Base-by-base conservation (phyloP, 345 rosid genomes). In the Euphorbia tirucalli region DNA sequence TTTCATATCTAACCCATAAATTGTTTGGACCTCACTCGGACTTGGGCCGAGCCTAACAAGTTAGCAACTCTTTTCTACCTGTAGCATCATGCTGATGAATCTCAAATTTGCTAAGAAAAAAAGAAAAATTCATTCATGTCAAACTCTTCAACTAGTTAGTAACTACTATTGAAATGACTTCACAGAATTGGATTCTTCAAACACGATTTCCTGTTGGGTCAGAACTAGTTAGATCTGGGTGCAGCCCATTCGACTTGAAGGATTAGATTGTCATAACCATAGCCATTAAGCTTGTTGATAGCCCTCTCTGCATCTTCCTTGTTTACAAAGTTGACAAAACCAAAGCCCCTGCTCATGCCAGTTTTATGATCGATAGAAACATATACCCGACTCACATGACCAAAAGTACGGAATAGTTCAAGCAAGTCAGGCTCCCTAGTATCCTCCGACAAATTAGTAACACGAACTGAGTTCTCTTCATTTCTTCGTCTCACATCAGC, bases 191-290 rank as follows among this genome's bases (percentile, higher is more conserved):
- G n/a, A n/a, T n/a, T n/a, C n/a, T n/a, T n/a, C n/a, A n/a, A n/a
- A n/a, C n/a, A n/a, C n/a, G n/a, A n/a, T n/a, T n/a, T n/a, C n/a
- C n/a, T n/a, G n/a, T n/a, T n/a, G n/a, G n/a, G n/a, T n/a, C n/a
- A n/a, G n/a, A n/a, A n/a, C 85, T 88, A 92, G 69, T 85, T 90
- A 0, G 89, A 69, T 76, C 98, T 90, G 28, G 96, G 96, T 10
- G 95, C 88, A 0, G 96, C 97, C 97, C 98, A 94, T 75, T 90
- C 93, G 24, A 92, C 97, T 67, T 88, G 84, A 43, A 94, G 97
- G 78, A 94, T 94, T 67, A 94, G 97, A 78, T 83, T 94, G 76
- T 90, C 97, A 68, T 92, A 92, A 61, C 98, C 98, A 84, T 84
- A n/a, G n/a, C n/a, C n/a, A n/a, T n/a, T n/a, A n/a, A n/a, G n/a